Conservation (phyloP, 2,329 filamentous ascomycete genomes). For the Tolypocladium ovalisporum region DNA sequence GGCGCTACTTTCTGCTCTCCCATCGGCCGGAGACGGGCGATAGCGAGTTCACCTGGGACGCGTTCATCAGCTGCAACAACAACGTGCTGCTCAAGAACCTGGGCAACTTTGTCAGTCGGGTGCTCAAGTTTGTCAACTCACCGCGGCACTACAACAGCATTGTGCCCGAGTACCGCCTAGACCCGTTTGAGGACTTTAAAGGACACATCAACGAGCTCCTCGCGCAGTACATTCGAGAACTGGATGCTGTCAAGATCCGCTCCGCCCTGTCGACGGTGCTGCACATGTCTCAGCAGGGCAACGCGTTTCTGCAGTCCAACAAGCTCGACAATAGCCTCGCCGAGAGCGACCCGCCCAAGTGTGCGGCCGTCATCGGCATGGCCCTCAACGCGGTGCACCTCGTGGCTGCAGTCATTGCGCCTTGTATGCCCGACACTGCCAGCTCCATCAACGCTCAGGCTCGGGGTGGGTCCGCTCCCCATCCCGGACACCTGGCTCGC, state of each 20-base stretch:
- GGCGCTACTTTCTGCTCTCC: constrained; percentile 83
- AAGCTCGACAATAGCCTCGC: not conserved
- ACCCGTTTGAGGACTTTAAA: not conserved
- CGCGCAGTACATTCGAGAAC: not conserved
- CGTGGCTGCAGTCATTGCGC: not conserved
- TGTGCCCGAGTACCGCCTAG: not conserved
- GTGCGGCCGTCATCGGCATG: not conserved
- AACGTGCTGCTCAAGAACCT: constrained; percentile 72
- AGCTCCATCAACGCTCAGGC: not conserved
- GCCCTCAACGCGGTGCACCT: not conserved
- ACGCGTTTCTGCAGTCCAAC: not conserved
- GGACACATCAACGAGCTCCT: not conserved
- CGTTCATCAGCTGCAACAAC: constrained; percentile 79
- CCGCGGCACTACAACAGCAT: constrained; percentile 61
- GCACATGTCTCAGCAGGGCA: not conserved
- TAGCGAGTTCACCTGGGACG: constrained; percentile 79
- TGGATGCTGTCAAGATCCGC: not conserved
- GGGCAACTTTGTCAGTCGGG: constrained; percentile 63
- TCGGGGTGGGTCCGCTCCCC: not conserved
- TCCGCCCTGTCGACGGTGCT: not conserved
- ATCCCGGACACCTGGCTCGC: not conserved
- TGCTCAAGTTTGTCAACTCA: constrained; percentile 67
- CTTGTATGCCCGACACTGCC: not conserved
- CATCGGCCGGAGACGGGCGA: constrained; percentile 78
- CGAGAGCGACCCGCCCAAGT: not conserved